Base-by-base conservation (phyloP, 1,284 basidiomycete genomes). In the Ustilago lituana region DNA sequence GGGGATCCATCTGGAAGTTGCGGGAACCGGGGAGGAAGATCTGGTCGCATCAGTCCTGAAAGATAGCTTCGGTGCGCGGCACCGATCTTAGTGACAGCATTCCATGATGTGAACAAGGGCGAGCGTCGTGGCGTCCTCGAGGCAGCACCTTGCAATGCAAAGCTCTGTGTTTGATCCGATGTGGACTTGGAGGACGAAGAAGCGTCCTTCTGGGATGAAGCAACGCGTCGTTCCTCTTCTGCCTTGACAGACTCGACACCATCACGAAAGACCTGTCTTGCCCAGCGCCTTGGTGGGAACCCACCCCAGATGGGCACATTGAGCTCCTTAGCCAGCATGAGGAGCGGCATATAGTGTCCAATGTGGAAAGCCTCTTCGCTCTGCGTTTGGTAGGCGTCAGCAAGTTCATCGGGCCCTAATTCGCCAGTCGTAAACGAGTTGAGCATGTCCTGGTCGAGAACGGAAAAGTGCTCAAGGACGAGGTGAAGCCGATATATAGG, bases 251-350 rank as follows among this genome's bases (percentile, higher is more conserved):
- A 40, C 0, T 64, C 71, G 14, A 70, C 44, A 12, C 71, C 73
- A n/a, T 67, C 45, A 5, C 56, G 43, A 38, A 73, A 63, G 2
- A 74, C 61, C 10, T 59, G 48, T 14, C 46, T 47, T 4, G 75
- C 75, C 75, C 75, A 77, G n/a, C 40, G 45, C 11, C 75, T 40
- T 8, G 70, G 70, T 7, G 75, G 75, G 29, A 77, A 76, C 4
- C 75, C 75, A 11, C 60, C 75, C 75, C 75, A 77, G 26, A 77
- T 60, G 17, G 59, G 75, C 6, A 71, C 74, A 0, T 56, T 22
- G 5, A 65, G 56, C 39, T 77, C 75, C 32, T 52, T 62, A n/a
- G 73, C 73, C 1, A 77, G 65, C 56, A 70, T 56, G 23, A 77
- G 62, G 17, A 77, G 54, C 4, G 73, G 69, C 56, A 65, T 63